Evolutionary conservation across 805 yeast species (phyloP).

Genomic region (Zygosaccharomyces siamensis): DNA sequence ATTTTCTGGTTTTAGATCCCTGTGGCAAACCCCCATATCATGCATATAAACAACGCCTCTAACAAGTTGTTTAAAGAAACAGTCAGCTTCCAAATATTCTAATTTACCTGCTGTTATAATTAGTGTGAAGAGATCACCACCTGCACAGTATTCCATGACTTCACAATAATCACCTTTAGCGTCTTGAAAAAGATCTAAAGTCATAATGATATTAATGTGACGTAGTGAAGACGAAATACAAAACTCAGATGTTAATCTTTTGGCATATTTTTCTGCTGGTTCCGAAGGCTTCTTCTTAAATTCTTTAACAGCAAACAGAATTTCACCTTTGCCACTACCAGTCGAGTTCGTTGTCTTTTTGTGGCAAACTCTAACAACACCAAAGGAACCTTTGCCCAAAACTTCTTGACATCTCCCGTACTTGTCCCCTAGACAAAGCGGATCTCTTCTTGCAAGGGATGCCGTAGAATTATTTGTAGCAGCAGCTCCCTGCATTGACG

Average conservation of each 20-base stretch:
- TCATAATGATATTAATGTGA: constrained; percentile 71
- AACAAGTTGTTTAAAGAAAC: constrained; percentile 80
- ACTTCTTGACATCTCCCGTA: constrained; percentile 95
- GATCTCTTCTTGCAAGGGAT: constrained; percentile 10
- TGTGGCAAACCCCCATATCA: constrained; percentile 82
- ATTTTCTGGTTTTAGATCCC: constrained; percentile 94
- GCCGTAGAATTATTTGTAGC: neutral
- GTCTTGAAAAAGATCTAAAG: constrained; percentile 73
- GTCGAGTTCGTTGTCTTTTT: constrained; percentile 41
- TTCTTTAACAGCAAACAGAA: constrained; percentile 80
- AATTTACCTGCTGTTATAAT: constrained; percentile 73
- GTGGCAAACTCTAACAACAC: constrained; percentile 86
- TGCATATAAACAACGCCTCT: constrained; percentile 87
- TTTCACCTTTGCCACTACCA: constrained; percentile 37
- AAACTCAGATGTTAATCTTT: constrained; percentile 75
- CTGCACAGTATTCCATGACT: constrained; percentile 80
- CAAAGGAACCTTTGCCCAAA: constrained; percentile 90
- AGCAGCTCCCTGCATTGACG: neutral
- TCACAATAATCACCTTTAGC: constrained; percentile 79
- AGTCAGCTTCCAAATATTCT: constrained; percentile 81
- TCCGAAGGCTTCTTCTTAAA: constrained; percentile 62
- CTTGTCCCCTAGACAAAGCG: constrained; percentile 63
- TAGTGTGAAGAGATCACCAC: constrained; percentile 74
- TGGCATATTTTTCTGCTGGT: constrained; percentile 59
- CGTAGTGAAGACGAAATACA: constrained; percentile 75